phyloP scores from a whole-genome alignment of 2,329 filamentous ascomycete species.

The Claviceps quebecensis region DNA sequence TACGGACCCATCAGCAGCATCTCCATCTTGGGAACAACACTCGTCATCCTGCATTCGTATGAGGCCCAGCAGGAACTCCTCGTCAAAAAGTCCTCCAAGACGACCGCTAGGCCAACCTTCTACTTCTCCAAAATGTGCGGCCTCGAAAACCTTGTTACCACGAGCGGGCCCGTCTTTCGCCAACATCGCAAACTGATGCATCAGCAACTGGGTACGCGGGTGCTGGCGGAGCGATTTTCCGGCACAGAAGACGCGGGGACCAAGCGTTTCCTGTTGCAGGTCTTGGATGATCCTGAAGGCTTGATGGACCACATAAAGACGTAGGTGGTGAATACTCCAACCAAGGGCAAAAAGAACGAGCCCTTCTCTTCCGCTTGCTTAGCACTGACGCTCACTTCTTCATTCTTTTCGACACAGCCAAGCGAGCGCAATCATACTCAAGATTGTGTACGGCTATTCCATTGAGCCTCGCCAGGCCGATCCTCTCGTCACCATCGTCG shows the following conservation, averaged over 20 bases:
- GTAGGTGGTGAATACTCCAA: background rate
- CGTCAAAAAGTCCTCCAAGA: conserved; percentile 19
- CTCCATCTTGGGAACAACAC: conserved; percentile 24
- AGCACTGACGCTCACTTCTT: background rate
- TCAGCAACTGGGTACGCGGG: background rate
- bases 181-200: background rate
- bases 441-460: conserved; percentile 16
- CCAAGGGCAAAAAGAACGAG: too few relatives aligned
- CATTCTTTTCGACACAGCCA: background rate
- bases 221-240: background rate
- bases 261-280: background rate
- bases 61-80: conserved; percentile 23
- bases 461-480: conserved; percentile 10
- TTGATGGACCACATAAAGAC: background rate
- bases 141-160: background rate
- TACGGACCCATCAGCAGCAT: conserved; percentile 31
- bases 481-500: conserved; percentile 10
- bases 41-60: conserved; percentile 26
- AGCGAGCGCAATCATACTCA: background rate
- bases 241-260: background rate
- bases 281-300: background rate
- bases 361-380: background rate
- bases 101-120: conserved; percentile 19
- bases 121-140: background rate
- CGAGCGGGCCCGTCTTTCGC: background rate